A percentile compares a stretch with the other conserved stretches of the same genome.
Conservation (phyloP, 768 basidiomycete genomes). For the Cystobasidium ongulense region DNA sequence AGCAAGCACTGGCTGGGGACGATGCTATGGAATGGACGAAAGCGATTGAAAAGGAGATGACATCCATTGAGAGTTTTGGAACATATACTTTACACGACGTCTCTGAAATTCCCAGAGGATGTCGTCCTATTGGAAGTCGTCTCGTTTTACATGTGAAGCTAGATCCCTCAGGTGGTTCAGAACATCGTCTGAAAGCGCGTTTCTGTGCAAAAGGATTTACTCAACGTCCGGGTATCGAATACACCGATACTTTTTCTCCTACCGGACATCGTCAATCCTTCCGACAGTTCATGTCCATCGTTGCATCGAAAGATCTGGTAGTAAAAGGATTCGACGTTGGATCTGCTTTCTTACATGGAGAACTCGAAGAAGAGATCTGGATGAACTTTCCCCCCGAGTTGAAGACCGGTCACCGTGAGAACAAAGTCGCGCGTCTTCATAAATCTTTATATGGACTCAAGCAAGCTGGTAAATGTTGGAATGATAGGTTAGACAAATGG, state of each 20-base stretch:
- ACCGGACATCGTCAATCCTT: not conserved
- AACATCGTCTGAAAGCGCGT: not conserved
- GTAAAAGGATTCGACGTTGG: not conserved
- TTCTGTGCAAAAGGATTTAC: not conserved
- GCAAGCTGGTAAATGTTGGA: constrained; percentile 29
- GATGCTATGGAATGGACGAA: not conserved
- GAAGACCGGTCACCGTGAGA: not conserved
- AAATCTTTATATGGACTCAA: constrained; percentile 13
- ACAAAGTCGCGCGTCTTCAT: not conserved
- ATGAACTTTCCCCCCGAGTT: constrained; percentile 11
- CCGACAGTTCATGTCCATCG: not conserved
- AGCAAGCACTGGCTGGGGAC: not conserved
- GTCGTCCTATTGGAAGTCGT: not conserved
- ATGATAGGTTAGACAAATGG: constrained; percentile 24
- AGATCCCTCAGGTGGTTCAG: not conserved
- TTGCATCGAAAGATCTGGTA: not conserved
- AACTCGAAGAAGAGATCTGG: not conserved
- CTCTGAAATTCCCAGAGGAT: not conserved
- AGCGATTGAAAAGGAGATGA: constrained; percentile 16
- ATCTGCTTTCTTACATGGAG: not conserved
- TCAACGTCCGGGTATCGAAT: not conserved
- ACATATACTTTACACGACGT: not conserved
- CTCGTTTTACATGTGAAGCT: not conserved
- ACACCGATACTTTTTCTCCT: not conserved
- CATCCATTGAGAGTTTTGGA: not conserved